Conservation (phyloP, 1,139 yeast species). For the Zygoascus hellenicus region DNA sequence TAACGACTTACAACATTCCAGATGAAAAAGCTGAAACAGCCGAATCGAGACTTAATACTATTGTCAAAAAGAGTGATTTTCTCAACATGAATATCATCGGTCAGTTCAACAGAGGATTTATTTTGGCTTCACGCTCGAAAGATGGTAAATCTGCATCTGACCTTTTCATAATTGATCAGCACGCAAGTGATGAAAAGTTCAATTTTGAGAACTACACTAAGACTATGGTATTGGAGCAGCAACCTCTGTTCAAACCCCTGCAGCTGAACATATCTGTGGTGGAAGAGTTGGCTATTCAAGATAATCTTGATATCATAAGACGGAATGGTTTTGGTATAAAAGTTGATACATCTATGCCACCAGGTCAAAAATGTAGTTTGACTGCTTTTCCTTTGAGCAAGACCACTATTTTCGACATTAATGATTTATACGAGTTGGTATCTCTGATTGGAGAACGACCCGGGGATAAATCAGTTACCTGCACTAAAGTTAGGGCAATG, state of each 20-base stretch:
- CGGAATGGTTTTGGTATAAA: conserved; percentile 70
- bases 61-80: conserved; percentile 37
- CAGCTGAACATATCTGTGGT: conserved; percentile 61
- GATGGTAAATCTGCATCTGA: conserved; percentile 40
- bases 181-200: conserved; percentile 92
- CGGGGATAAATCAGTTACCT: conserved; percentile 41
- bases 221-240: conserved; percentile 54
- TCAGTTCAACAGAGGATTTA: conserved; percentile 89
- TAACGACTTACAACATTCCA: conserved; percentile 6
- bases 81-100: conserved; percentile 72
- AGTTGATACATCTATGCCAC: conserved; percentile 44
- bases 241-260: conserved; percentile 65
- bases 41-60: conserved; percentile 26
- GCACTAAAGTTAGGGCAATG: conserved; percentile 75
- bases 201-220: conserved; percentile 70
- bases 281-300: conserved; percentile 67
- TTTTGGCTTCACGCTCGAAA: conserved; percentile 52
- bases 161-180: conserved; percentile 88
- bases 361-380: conserved; percentile 55
- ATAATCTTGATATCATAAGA: conserved; percentile 50
- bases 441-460: conserved; percentile 45
- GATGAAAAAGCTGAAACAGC: conserved; percentile 47
- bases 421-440: conserved; percentile 72
- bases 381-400: conserved; percentile 70
- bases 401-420: conserved; percentile 53